Percentiles rank a stretch among this genome's conserved stretches.
These are phyloP conservation scores for Nakazawaea populi DNA, from an alignment of 805 yeast genomes.

Conservation along the genomic window DNA sequence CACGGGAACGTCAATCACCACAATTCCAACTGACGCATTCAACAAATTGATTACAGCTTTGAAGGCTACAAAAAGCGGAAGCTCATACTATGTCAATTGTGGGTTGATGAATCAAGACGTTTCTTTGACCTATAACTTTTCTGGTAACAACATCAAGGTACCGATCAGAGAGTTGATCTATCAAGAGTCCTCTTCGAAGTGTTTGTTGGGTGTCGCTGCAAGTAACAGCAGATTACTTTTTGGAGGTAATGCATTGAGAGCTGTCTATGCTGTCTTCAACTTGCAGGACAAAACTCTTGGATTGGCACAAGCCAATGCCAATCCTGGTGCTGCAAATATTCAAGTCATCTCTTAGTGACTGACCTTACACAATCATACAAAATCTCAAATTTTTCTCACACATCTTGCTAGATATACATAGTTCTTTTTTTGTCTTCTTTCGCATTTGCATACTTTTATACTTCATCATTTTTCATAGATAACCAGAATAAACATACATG, in stretches of 20 bases:
- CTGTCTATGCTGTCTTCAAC: constrained; percentile 59
- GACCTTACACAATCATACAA: too few relatives aligned
- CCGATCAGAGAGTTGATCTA: constrained; percentile 1
- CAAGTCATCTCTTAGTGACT: constrained; percentile 19
- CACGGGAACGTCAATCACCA: constrained; percentile 46
- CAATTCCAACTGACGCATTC: constrained; percentile 31
- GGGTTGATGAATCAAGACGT: constrained; percentile 1
- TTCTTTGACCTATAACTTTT: constrained; percentile 3
- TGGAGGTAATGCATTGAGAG: constrained; percentile 59
- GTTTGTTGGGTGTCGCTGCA: constrained; percentile 2
- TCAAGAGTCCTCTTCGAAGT: constrained; percentile 1
- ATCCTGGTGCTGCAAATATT: constrained; percentile 21
- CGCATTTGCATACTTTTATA: too few relatives aligned
- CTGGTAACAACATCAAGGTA: constrained; percentile 5
- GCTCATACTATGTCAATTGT: constrained; percentile 2
- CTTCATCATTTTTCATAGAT: too few relatives aligned
- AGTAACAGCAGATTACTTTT: constrained; percentile 26
- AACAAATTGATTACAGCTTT: constrained; percentile 1
- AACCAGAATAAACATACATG: too few relatives aligned
- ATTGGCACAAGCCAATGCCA: constrained; percentile 36
- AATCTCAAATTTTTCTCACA: too few relatives aligned
- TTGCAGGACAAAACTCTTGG: constrained; percentile 49
- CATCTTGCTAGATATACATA: too few relatives aligned
- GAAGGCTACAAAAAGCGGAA: constrained; percentile 1
- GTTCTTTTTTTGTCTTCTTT: too few relatives aligned